Base-by-base conservation (phyloP, 495 filamentous ascomycete genomes). In the Hypoxylon lienhwacheense region DNA sequence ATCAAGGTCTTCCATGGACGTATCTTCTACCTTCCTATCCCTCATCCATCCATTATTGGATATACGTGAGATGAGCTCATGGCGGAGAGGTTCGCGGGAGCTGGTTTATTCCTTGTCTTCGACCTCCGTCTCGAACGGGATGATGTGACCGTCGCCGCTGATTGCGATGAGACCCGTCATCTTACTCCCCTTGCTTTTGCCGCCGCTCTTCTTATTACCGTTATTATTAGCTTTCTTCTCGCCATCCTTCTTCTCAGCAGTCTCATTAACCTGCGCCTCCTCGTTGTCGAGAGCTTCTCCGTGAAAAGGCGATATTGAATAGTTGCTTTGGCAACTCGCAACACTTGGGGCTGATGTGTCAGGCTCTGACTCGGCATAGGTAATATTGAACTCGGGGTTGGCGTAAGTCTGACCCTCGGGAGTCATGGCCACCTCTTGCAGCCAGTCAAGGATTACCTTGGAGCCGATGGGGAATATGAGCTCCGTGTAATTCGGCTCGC, bases 341-440 rank as follows among this genome's bases (percentile, higher is more conserved):
- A n/a, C n/a, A n/a, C n/a, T n/a, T n/a, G n/a, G n/a, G n/a, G n/a
- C n/a, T n/a, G n/a, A n/a, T n/a, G 20, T 25, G 17, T 48, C 46
- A 2, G 16, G 1, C 35, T 35, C 16, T 24, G 43, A 41, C 2
- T 66, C 61, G 1, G 37, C 28, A 29, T 47, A 57, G 0, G 24
- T 26, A 34, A 73, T 35, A 4, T 61, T 33, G n/a, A 67, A 52
- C 10, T 53, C 15, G 2, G 66, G 66, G 47, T 76, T 76, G 20
- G 31, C 53, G 43, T 73, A 76, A 15, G 37, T 49, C 10, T 61
- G 2, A 26, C 33, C 32, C 11, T 60, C 33, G 0, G 51, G 47
- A 0, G 59, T 53, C 19, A 68, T 28, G 4, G 73, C 72, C 7
- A 77, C 75, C 39, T 78, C 64, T 43, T 73, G 67, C 5, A 80